A percentile compares a stretch with the other conserved stretches of the same genome.
These are phyloP conservation scores for Leishmania major DNA, from an alignment of 208 protist genomes.

Conservation along the genomic window DNA sequence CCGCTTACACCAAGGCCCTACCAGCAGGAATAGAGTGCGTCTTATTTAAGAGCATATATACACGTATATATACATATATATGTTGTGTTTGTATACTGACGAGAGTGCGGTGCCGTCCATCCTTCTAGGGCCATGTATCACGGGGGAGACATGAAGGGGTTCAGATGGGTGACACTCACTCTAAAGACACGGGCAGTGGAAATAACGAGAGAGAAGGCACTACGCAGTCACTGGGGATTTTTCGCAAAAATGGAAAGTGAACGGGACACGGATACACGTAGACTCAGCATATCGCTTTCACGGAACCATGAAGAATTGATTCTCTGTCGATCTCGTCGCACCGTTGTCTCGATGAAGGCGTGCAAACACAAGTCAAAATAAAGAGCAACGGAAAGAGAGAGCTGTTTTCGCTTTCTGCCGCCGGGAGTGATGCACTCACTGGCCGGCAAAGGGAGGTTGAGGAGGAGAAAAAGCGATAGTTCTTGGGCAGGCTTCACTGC, in stretches of 20 bases:
- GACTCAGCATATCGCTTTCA: neutral
- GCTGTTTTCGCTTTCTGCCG: neutral
- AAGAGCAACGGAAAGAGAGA: neutral
- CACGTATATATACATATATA: neutral
- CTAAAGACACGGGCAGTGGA: neutral
- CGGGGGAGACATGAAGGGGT: neutral
- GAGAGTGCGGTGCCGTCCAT: neutral
- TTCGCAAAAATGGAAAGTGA: neutral
- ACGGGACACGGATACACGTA: neutral
- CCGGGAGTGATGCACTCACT: neutral
- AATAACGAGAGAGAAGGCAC: neutral
- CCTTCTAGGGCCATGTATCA: neutral
- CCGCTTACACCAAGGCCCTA: neutral
- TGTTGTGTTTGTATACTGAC: neutral
- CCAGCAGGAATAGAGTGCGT: neutral
- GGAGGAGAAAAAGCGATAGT: neutral
- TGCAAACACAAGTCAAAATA: neutral
- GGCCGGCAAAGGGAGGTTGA: neutral
- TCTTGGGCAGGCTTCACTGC: neutral
- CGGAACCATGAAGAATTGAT: neutral
- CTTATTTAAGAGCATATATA: neutral
- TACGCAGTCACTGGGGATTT: neutral
- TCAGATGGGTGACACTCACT: neutral
- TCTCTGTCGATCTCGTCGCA: neutral
- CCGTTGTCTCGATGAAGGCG: neutral